Evolutionary conservation across 495 filamentous ascomycete species (phyloP).

Genomic region (Cryomyces minteri): DNA sequence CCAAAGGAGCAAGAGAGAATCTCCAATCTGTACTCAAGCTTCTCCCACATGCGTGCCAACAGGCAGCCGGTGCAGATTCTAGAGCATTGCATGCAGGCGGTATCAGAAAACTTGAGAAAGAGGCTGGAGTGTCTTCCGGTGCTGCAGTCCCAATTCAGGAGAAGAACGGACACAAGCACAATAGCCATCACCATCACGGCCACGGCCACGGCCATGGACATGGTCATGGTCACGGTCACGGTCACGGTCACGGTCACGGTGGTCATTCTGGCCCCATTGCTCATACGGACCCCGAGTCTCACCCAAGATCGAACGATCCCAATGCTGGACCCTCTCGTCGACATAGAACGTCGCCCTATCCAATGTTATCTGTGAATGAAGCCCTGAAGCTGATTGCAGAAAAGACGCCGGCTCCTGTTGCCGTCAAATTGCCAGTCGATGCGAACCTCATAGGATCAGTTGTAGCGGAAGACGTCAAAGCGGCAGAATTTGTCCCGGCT

Average conservation of each 20-base stretch:
- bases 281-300: conserved; percentile 45
- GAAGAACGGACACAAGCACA: neutral
- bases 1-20: conserved; percentile 93
- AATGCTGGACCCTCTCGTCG: conserved; percentile 56
- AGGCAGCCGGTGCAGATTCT: conserved; percentile 72
- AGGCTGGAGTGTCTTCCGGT: conserved; percentile 41
- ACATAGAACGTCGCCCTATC: conserved; percentile 73
- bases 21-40: conserved; percentile 78
- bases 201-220: conserved; percentile 24
- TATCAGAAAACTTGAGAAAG: conserved; percentile 62
- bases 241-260: conserved; percentile 33
- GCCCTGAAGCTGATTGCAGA: conserved; percentile 54
- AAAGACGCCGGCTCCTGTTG: conserved; percentile 41
- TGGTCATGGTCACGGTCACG: conserved; percentile 36
- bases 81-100: conserved; percentile 65
- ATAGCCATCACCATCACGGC: conserved; percentile 17
- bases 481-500: conserved; percentile 70
- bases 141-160: neutral
- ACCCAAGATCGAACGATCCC: conserved; percentile 63
- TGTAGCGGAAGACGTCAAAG: conserved; percentile 65
- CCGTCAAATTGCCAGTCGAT: conserved; percentile 38
- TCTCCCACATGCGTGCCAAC: conserved; percentile 81
- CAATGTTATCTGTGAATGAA: conserved; percentile 73
- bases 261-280: conserved; percentile 47
- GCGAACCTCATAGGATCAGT: conserved; percentile 50